These are phyloP conservation scores for Trichoderma oligosporum DNA, from an alignment of 2,329 filamentous ascomycete genomes.

Conservation along the genomic window DNA sequence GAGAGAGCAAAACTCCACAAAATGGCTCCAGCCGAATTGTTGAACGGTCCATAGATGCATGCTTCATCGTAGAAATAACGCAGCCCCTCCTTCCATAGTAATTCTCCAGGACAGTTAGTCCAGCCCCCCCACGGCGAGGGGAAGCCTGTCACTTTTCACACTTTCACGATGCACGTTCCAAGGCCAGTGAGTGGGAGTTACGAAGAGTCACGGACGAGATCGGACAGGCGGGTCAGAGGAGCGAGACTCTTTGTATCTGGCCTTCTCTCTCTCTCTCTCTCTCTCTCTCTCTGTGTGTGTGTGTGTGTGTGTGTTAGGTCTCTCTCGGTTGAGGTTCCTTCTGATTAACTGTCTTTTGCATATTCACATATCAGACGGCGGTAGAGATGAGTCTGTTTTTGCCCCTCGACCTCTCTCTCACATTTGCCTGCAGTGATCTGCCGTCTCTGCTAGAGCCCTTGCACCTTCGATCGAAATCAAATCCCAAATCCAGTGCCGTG, in stretches of 20 bases:
- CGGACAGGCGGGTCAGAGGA: neutral
- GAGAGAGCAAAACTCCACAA: neutral
- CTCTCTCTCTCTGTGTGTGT: neutral
- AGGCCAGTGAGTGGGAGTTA: neutral
- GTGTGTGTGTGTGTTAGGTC: neutral
- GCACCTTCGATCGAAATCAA: too few relatives aligned
- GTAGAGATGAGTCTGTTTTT: neutral
- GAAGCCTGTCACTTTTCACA: neutral
- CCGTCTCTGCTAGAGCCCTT: neutral
- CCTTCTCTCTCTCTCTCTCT: neutral
- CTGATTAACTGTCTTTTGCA: too few relatives aligned
- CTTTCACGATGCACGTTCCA: constrained; percentile 1
- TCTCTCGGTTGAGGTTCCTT: neutral
- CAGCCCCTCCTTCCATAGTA: constrained; percentile 4
- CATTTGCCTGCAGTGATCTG: too few relatives aligned
- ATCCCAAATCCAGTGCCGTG: neutral
- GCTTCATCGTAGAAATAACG: constrained; percentile 14
- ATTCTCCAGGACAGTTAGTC: neutral
- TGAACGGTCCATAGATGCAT: neutral
- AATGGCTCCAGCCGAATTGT: neutral
- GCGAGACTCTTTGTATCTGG: neutral
- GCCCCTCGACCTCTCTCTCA: too few relatives aligned
- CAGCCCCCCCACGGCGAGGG: constrained; percentile 10
- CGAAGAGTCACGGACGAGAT: too few relatives aligned
- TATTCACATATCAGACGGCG: too few relatives aligned